These are phyloP conservation scores for Oehlia diaphana DNA, from an alignment of 192 early-diverging fungal species.

Conservation along the genomic window DNA sequence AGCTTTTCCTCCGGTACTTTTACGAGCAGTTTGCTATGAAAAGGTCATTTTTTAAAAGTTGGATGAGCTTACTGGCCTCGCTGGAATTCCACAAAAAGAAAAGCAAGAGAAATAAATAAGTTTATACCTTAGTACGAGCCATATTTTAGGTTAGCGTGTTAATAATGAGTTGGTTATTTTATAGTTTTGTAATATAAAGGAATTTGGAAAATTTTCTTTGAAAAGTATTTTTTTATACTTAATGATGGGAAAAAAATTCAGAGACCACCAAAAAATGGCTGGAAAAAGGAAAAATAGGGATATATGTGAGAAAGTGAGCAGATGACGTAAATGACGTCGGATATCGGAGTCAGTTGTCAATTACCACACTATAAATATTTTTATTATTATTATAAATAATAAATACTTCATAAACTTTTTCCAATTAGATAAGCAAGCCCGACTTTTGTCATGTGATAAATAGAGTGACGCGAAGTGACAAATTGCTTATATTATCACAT, in stretches of 20 bases:
- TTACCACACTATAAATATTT: neutral
- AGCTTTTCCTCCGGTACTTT: slow-evolving; percentile 75
- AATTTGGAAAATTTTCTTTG: neutral
- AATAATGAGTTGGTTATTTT: neutral
- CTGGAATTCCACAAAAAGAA: neutral
- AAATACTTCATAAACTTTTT: too few species aligned
- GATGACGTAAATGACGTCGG: neutral
- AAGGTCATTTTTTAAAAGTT: neutral
- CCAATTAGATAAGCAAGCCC: too few species aligned
- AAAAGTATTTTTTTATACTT: neutral
- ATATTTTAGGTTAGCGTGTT: neutral
- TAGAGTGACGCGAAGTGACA: too few species aligned
- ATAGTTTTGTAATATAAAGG: neutral
- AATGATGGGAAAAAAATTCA: slow-evolving; percentile 2
- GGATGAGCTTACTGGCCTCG: neutral
- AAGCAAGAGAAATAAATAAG: neutral
- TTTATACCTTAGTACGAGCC: slow-evolving; percentile 31
- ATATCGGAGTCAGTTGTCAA: neutral
- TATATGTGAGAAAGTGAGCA: slow-evolving; percentile 29
- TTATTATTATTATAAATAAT: too few species aligned
- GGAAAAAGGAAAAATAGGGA: slow-evolving; percentile 21
- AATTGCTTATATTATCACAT: too few species aligned
- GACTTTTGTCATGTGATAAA: too few species aligned
- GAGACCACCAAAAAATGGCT: slow-evolving; percentile 2
- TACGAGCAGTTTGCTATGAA: slow-evolving; percentile 31